phyloP scores from a whole-genome alignment of 768 basidiomycete species.

The Russula sp. region DNA sequence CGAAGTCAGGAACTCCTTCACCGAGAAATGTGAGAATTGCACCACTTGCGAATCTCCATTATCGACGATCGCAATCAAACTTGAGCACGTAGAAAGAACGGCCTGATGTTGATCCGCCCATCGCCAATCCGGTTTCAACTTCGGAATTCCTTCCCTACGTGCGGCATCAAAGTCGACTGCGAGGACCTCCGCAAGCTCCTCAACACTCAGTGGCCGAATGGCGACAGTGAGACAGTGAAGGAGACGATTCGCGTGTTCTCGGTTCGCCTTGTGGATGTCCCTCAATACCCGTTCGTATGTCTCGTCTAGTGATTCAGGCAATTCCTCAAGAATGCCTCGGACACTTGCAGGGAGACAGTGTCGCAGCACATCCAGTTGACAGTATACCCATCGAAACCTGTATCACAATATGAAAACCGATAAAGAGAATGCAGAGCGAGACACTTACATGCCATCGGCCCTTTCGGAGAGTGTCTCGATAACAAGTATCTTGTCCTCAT shows the following conservation, averaged over 20 bases:
- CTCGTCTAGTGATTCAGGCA: no score
- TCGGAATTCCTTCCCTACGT: neutral
- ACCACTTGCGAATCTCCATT: neutral
- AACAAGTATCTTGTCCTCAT: neutral
- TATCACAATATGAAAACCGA: fast-evolving
- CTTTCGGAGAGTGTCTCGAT: neutral
- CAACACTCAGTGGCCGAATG: neutral
- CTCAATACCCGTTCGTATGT: neutral
- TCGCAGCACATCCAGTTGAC: neutral
- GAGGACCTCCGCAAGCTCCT: constrained; percentile 9
- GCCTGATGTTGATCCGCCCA: neutral
- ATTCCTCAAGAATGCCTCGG: neutral
- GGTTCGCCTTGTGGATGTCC: neutral
- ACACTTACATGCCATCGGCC: constrained; percentile 2
- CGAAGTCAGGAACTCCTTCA: constrained; percentile 8
- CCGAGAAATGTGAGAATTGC: constrained; percentile 8
- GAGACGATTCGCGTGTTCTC: constrained; percentile 3
- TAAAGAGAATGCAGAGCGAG: neutral
- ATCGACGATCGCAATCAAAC: neutral
- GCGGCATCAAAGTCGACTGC: constrained; percentile 2
- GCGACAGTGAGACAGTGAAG: no score
- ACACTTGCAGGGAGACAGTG: neutral
- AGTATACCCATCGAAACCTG: neutral
- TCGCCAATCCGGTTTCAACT: no score
- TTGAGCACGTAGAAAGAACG: constrained; percentile 2